Conservation (phyloP, 2,329 filamentous ascomycete species). For the Trichoderma sp. region DNA sequence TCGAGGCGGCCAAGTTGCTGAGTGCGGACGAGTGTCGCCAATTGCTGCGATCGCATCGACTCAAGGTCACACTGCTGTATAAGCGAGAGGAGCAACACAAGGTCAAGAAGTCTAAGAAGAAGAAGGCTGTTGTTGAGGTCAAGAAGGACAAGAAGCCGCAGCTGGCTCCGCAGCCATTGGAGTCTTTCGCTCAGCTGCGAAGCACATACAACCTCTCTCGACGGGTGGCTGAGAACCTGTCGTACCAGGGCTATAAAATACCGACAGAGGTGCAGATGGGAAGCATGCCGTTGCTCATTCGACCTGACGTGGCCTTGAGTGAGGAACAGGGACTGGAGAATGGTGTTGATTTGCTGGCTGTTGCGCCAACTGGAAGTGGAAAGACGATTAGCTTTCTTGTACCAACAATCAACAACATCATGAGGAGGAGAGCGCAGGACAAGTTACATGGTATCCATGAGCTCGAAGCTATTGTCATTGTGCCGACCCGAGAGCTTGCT, state of each 20-base stretch:
- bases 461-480: conserved; percentile 68
- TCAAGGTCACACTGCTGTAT: conserved; percentile 79
- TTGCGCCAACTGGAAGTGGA: conserved; percentile 93
- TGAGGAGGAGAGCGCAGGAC: conserved; percentile 53
- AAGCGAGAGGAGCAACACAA: conserved; percentile 43
- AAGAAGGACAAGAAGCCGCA: conserved; percentile 56
- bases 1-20: conserved; percentile 39
- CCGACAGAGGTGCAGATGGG: conserved; percentile 95
- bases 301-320: conserved; percentile 50
- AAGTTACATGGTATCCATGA: conserved; percentile 42
- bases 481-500: conserved; percentile 75
- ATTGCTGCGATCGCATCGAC: conserved; percentile 73
- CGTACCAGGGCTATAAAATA: conserved; percentile 77
- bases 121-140: conserved; percentile 45
- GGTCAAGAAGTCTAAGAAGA: conserved; percentile 57
- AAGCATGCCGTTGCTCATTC: conserved; percentile 74
- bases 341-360: conserved; percentile 73
- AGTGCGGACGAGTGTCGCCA: conserved; percentile 71
- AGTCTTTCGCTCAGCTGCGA: conserved; percentile 71
- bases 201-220: conserved; percentile 70
- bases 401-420: conserved; percentile 75
- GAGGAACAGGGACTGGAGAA: conserved; percentile 36
- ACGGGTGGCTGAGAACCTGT: conserved; percentile 73
- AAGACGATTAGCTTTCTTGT: conserved; percentile 95
- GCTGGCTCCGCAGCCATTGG: conserved; percentile 77